Evolutionary conservation across 2,329 filamentous ascomycete genomes (phyloP).

Genomic region (Ophiosphaerella korrae): DNA sequence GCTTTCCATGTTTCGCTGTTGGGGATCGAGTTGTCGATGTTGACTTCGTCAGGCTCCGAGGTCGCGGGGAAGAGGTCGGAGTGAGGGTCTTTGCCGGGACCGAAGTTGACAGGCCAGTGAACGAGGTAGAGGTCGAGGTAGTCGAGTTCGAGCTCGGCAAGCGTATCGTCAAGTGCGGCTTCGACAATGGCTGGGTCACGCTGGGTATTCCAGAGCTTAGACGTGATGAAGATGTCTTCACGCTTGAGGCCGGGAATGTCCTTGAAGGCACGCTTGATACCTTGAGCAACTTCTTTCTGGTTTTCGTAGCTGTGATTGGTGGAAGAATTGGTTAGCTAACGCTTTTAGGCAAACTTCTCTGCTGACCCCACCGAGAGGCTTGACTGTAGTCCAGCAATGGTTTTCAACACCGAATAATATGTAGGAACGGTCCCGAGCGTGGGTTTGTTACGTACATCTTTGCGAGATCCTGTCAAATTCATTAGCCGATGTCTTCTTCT

Average conservation of each 20-base stretch:
- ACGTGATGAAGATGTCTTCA: slow-evolving; percentile 59
- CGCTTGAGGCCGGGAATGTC: slow-evolving; percentile 35
- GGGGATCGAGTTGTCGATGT: slow-evolving; percentile 36
- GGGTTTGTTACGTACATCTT: slow-evolving; percentile 32
- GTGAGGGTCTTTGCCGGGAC: slow-evolving; percentile 54
- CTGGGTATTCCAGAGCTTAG: slow-evolving; percentile 91
- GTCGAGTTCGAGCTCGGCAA: slow-evolving; percentile 79
- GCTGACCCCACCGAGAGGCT: slow-evolving; percentile 22
- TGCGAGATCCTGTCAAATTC: slow-evolving; percentile 29
- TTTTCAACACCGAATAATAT: too few relatives aligned
- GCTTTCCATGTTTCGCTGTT: slow-evolving; percentile 45
- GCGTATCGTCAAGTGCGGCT: slow-evolving; percentile 72
- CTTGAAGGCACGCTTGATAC: slow-evolving; percentile 36
- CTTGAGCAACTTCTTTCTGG: slow-evolving; percentile 38
- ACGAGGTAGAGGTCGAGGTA: slow-evolving; percentile 91
- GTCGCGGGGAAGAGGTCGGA: slow-evolving; percentile 34
- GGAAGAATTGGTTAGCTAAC: slow-evolving; percentile 28
- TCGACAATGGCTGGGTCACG: slow-evolving; percentile 72
- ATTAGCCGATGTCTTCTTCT: background rate
- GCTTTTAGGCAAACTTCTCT: slow-evolving; percentile 7
- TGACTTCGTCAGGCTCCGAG: slow-evolving; percentile 62
- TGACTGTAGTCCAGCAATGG: background rate
- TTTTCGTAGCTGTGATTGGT: slow-evolving; percentile 40
- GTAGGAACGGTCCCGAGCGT: background rate
- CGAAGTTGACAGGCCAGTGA: slow-evolving; percentile 85